A percentile compares a stretch with the other conserved stretches of the same genome.
phyloP scores from a whole-genome alignment of 257 asterid genomes.

The Plantago ovata region DNA sequence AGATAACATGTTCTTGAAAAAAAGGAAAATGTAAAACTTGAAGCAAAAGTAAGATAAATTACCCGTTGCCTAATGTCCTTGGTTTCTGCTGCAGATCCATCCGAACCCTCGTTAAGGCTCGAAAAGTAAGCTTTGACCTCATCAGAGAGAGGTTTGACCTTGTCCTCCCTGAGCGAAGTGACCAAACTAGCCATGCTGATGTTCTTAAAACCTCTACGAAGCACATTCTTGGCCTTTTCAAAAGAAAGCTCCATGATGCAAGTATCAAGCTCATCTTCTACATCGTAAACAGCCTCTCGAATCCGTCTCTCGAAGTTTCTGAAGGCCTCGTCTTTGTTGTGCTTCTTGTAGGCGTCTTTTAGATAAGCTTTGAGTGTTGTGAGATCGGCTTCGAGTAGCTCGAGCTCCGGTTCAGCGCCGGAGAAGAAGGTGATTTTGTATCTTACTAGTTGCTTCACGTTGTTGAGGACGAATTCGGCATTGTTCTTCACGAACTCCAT shows the following conservation, averaged over 20 bases:
- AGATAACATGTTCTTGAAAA: too few species aligned
- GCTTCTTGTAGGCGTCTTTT: neutral
- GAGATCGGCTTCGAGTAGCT: slow-evolving; percentile 1
- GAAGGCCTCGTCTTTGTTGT: neutral
- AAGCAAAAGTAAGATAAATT: too few species aligned
- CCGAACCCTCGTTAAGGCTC: neutral
- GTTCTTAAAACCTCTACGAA: neutral
- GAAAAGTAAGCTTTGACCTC: neutral
- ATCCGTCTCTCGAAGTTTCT: neutral
- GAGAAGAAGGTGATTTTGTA: neutral
- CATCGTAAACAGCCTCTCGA: neutral
- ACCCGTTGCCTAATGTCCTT: slow-evolving; percentile 6
- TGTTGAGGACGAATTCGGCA: neutral
- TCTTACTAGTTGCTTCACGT: neutral
- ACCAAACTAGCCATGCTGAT: neutral
- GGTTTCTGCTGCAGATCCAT: neutral
- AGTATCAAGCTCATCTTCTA: neutral
- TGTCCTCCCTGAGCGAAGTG: neutral
- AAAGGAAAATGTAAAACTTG: too few species aligned
- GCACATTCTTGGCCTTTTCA: neutral
- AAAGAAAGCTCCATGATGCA: neutral
- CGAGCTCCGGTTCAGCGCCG: neutral
- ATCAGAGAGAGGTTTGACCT: neutral
- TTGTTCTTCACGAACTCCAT: too few species aligned
- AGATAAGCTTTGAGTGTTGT: neutral